Evolutionary conservation across 2,329 filamentous ascomycete genomes (phyloP).

Genomic region (Plenodomus biglobosus): DNA sequence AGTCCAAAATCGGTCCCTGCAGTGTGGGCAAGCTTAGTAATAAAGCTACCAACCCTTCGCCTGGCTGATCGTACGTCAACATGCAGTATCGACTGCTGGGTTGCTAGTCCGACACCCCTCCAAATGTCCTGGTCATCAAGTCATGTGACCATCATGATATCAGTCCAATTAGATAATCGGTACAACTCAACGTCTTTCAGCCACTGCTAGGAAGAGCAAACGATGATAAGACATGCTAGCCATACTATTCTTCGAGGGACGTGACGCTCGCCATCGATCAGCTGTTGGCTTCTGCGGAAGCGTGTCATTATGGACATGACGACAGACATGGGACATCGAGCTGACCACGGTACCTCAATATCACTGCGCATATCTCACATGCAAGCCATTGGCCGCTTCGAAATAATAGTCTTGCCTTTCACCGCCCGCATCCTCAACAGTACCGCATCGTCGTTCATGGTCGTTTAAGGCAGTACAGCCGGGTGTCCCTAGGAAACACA

Average conservation of each 20-base stretch:
- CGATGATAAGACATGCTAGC: not conserved
- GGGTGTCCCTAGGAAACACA: not conserved
- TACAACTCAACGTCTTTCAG: not conserved
- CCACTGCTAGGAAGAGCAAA: not conserved
- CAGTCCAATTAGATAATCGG: too few species aligned
- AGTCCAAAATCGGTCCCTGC: constrained; percentile 14
- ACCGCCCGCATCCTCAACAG: not conserved
- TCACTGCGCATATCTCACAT: not conserved
- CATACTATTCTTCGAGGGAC: not conserved
- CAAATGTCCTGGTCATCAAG: too few species aligned
- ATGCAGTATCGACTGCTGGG: constrained; percentile 17
- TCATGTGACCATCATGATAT: constrained; percentile 30
- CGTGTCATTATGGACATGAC: not conserved
- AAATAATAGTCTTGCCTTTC: not conserved
- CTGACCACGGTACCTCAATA: not conserved
- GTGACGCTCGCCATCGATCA: not conserved
- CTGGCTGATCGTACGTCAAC: constrained; percentile 30
- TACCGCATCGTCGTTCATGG: not conserved
- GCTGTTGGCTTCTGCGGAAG: not conserved
- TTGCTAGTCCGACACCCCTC: not conserved
- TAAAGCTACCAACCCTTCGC: constrained; percentile 13
- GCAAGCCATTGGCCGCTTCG: not conserved
- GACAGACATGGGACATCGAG: not conserved
- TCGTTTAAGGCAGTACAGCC: not conserved
- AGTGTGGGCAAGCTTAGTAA: constrained; percentile 19